Conservation (phyloP, 148 eudicot species). For the Gaultheria prostrata region DNA sequence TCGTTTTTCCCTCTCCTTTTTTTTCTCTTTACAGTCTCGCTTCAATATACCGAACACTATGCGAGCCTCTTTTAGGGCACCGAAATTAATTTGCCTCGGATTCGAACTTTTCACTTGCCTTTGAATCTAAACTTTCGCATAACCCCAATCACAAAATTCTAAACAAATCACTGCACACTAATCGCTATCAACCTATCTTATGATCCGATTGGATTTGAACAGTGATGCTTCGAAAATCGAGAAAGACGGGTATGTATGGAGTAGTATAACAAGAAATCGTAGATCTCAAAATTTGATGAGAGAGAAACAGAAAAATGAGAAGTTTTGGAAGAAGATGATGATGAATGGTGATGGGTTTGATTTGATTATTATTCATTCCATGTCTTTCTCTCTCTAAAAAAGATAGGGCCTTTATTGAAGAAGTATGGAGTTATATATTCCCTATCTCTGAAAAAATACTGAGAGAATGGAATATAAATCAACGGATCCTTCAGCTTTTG, state of each 20-base stretch:
- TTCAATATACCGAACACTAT: constrained; percentile 15
- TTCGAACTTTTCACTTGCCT: constrained; percentile 21
- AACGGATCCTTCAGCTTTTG: constrained; percentile 28
- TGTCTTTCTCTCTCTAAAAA: constrained; percentile 6
- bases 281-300: constrained; percentile 14
- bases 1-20: not conserved
- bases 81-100: constrained; percentile 24
- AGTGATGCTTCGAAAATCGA: constrained; percentile 21
- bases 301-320: constrained; percentile 11
- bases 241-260: constrained; percentile 9
- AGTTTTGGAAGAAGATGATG: not conserved
- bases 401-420: not conserved
- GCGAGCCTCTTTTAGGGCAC: constrained; percentile 21
- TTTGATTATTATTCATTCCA: not conserved
- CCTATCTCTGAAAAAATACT: not conserved
- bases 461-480: not conserved
- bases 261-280: not conserved
- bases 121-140: not conserved
- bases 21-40: constrained; percentile 17
- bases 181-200: not conserved
- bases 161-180: not conserved
- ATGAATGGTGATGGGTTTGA: constrained; percentile 7
- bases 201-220: constrained; percentile 11
- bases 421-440: too few species aligned
- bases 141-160: constrained; percentile 11